Evolutionary conservation across 208 protist species (phyloP), one percentile per base, ranked within the genome.

Genomic region (Wallacemonas collosoma): DNA sequence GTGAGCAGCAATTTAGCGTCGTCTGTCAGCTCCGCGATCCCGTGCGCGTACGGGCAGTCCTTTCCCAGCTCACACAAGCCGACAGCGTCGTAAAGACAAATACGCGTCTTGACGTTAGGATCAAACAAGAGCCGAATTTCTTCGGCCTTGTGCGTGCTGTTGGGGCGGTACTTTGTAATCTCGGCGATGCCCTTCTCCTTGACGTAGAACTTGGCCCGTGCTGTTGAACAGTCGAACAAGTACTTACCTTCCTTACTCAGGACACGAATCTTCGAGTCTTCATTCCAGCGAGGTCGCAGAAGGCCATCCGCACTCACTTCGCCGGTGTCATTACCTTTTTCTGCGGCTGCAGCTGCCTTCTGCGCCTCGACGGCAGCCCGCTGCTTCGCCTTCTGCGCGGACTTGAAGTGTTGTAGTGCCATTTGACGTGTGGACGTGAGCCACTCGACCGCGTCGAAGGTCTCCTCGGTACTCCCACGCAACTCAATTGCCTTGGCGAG

Each of bases 71-170:
- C 75, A 44, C 80, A 86, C 36, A 35, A 14, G 4, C 79, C 75
- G 7, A 85, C 47, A 2, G 43, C 14, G 47, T 86, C 17, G 75
- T 85, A 76, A 44, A 82, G 73, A 71, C 84, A 89, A 1, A 86
- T 76, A 2, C 76, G 72, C 40, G 78, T 83, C 43, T 87, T 86
- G 2, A 80, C 54, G n/a, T 76, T 71, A 9, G 77, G 77, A 57
- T 87, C 84, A 51, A 86, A 86, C 5, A 79, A 54, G 26, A 89
- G 68, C 68, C 80, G 77, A 44, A 89, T 89, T 55, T 84, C 76
- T 14, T 56, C 17, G 2, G 81, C 58, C 41, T 83, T 78, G 64
- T 60, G 69, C 2, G 78, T 35, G 17, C 82, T 71, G 35, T 57
- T 40, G 2, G 50, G 55, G 2, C 48, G 55, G 26, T 53, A 65